Base-by-base conservation (phyloP, 306 rosid genomes). In the Canavalia ensiformis region DNA sequence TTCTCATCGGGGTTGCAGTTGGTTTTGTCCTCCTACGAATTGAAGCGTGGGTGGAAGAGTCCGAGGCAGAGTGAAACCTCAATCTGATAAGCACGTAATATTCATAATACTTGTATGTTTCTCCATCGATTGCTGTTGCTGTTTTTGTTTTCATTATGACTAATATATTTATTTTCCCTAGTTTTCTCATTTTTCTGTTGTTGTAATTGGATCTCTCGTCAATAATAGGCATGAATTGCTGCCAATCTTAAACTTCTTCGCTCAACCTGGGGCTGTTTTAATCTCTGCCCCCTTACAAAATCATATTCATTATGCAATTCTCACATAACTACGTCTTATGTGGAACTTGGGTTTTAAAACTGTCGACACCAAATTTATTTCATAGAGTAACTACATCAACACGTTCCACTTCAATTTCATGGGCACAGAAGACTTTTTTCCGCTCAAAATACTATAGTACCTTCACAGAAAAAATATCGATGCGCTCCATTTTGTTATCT, bases 1-100 rank as follows among this genome's bases (percentile, higher is more conserved):
- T 71, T 77, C 86, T 76, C 4, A 69, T 83, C 28, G 86, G 86
- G 25, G 86, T 83, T 72, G 88, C 86, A 0, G 83, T 77, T 81
- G 86, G 88, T 0, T 85, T 85, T 69, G 69, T 85, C 8, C 88
- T 85, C 68, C 77, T 85, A 1, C 79, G 82, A 35, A 2, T 85
- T 39, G 88, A 85, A 76, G 88, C 88, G 5, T 76, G 55, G 68
- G 45, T 77, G 0, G 88, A 81, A 76, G 88, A 80, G 46, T 45
- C 79, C 13, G 81, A 74, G 54, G 29, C 66, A 30, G 84, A 81
- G 31, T 83, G 79, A 83, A 50, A 55, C 9, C 25, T 30, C 0
- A 39, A 51, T 63, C 73, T 60, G 47, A 25, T 80, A 47, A 71
- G 57, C 52, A 60, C 34, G 31, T 65, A 2, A n/a, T 63, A 55